Conservation (phyloP, 352 stramenopile species). For the Phytophthora meadii region DNA sequence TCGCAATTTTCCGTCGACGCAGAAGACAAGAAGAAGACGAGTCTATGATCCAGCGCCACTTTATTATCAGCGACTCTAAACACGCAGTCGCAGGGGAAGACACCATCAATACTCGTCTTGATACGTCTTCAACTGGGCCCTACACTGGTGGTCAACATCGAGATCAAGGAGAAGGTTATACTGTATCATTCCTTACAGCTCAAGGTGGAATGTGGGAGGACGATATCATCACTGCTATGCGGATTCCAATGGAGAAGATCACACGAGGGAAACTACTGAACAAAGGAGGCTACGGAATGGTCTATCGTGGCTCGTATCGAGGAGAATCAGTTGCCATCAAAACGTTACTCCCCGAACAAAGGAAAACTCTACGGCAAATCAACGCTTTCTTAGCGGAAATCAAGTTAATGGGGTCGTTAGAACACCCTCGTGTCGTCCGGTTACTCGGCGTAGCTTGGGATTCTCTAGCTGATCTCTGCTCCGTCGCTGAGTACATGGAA, state of each 20-base stretch:
- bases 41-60: slow-evolving; percentile 14
- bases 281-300: slow-evolving; percentile 55
- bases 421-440: slow-evolving; percentile 49
- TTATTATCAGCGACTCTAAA: slow-evolving; percentile 16
- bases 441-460: slow-evolving; percentile 64
- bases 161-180: slow-evolving; percentile 10
- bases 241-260: slow-evolving; percentile 46
- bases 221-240: slow-evolving; percentile 42
- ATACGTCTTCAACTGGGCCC: slow-evolving; percentile 34
- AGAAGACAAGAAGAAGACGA: slow-evolving; percentile 5
- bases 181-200: slow-evolving; percentile 18
- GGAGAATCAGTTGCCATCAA: slow-evolving; percentile 57
- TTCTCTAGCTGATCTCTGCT: slow-evolving; percentile 50
- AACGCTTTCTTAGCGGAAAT: slow-evolving; percentile 54
- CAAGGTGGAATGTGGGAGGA: slow-evolving; percentile 40
- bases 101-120: slow-evolving; percentile 28
- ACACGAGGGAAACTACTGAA: slow-evolving; percentile 27
- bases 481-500: slow-evolving; percentile 52
- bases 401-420: slow-evolving; percentile 50
- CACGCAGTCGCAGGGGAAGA: slow-evolving; percentile 15
- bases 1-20: slow-evolving; percentile 12
- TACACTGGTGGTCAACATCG: slow-evolving; percentile 17
- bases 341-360: slow-evolving; percentile 40
- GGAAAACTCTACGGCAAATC: slow-evolving; percentile 43
- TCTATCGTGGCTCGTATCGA: slow-evolving; percentile 51